Conservation (phyloP, 2,329 filamentous ascomycete species). For the Verticillium longisporum region DNA sequence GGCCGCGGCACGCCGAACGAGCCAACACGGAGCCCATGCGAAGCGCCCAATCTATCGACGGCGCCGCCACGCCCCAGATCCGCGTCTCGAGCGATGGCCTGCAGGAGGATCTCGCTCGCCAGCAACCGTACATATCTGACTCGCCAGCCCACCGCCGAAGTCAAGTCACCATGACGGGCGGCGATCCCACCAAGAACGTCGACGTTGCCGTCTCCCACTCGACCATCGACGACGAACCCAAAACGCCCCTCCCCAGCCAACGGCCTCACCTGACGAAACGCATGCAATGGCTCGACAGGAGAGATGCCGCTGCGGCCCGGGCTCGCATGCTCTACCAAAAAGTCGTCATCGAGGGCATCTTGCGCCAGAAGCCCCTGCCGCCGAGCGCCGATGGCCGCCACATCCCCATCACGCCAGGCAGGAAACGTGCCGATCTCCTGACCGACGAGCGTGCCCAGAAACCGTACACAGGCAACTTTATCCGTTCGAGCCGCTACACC, state of each 20-base stretch:
- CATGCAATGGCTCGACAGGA: slow-evolving; percentile 14
- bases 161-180: neutral
- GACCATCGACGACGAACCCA: neutral
- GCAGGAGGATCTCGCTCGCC: neutral
- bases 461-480: slow-evolving; percentile 72
- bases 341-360: slow-evolving; percentile 44
- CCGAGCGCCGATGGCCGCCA: slow-evolving; percentile 77
- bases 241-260: neutral
- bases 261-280: slow-evolving; percentile 10
- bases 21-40: neutral
- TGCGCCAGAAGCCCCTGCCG: slow-evolving; percentile 66
- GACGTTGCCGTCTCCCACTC: neutral
- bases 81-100: neutral
- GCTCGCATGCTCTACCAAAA: slow-evolving; percentile 32
- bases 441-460: slow-evolving; percentile 73
- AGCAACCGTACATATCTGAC: neutral
- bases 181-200: neutral
- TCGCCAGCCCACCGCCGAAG: neutral
- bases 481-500: slow-evolving; percentile 83
- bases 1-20: neutral
- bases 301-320: slow-evolving; percentile 17
- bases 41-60: neutral
- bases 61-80: neutral
- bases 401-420: slow-evolving; percentile 55
- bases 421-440: slow-evolving; percentile 43